These are phyloP conservation scores for Marasmius fiardii DNA, from an alignment of 1,284 basidiomycete species.

Conservation along the genomic window DNA sequence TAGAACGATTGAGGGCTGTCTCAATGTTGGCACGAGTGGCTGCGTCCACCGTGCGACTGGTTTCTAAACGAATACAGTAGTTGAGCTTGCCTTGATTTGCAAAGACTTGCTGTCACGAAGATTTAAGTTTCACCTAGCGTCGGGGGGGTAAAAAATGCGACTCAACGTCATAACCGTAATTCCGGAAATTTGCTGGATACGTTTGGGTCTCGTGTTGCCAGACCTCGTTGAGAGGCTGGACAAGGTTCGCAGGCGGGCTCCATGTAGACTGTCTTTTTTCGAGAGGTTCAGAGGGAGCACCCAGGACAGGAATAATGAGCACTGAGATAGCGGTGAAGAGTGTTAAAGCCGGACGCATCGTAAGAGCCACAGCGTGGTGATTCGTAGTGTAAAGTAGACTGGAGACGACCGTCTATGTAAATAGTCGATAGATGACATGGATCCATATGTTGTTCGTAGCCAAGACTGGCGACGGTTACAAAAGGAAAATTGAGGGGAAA, in stretches of 20 bases:
- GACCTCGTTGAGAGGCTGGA: constrained; percentile 10
- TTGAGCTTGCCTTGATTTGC: constrained; percentile 11
- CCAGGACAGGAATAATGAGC: not conserved
- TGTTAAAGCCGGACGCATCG: no score
- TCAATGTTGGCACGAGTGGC: constrained; percentile 8
- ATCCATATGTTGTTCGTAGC: no score
- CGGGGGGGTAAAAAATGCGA: no score
- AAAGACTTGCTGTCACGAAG: constrained; percentile 12
- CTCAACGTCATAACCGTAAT: constrained; percentile 12
- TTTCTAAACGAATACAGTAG: constrained; percentile 13
- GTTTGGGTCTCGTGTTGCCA: constrained; percentile 11
- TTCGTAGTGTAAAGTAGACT: no score
- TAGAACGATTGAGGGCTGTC: constrained; percentile 5
- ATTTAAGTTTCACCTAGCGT: no score
- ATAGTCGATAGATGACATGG: no score
- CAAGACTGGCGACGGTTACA: no score
- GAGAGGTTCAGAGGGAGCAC: not conserved
- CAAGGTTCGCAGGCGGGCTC: constrained; percentile 13
- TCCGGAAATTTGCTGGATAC: constrained; percentile 10
- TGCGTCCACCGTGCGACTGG: not conserved
- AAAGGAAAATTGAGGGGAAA: no score
- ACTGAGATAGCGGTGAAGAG: no score
- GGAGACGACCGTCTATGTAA: no score
- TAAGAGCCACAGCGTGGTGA: no score
- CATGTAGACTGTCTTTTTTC: constrained; percentile 7